Base-by-base conservation (phyloP, 768 basidiomycete species). In the Amanita molliuscula region DNA sequence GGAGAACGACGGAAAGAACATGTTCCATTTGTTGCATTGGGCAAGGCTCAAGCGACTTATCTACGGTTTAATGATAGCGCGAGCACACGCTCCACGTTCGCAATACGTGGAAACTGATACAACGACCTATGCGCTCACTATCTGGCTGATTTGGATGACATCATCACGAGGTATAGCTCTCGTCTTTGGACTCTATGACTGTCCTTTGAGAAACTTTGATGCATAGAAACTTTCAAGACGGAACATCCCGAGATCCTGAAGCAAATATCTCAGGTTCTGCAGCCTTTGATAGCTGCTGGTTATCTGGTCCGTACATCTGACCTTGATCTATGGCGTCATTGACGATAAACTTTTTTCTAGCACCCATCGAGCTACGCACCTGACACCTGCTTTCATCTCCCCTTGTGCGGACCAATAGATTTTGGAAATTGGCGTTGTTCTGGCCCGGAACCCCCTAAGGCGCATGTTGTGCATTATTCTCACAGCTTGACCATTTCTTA, bases 91-190 rank as follows among this genome's bases (percentile, higher is more conserved):
- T 11, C 25, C 31, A 9, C 50, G 21, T 6, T 25, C n/a, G 16
- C 26, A 18, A 26, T 10, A 13, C 6, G 28, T 51, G 9, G 42
- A 51, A 10, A 23, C 21, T 10, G 68, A 74, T 55, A 55, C 58
- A 3, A 67, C 66, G 34, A 56, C 64, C 15, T 65, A 66, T 29
- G 67, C 74, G 10, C 58, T 77, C 16, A 60, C 66, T 7, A 34
- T 71, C 4, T 77, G 73, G 74, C 54, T 77, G 15, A 57, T 73
- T 26, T 77, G 75, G 76, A 66, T 74, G 70, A 65, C 67, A 7
- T 64, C 56, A 42, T 67, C 57, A 46, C 62, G 60, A 62, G 68
- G 76, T 65, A 52, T 56, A 67, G 48, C 33, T 48, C 36, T 16
- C 16, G 36, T 37, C 40, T 20, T 18, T 6, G 31, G 42, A 36